Conservation (phyloP, 2,329 filamentous ascomycete genomes). For the Penicillium sp. region DNA sequence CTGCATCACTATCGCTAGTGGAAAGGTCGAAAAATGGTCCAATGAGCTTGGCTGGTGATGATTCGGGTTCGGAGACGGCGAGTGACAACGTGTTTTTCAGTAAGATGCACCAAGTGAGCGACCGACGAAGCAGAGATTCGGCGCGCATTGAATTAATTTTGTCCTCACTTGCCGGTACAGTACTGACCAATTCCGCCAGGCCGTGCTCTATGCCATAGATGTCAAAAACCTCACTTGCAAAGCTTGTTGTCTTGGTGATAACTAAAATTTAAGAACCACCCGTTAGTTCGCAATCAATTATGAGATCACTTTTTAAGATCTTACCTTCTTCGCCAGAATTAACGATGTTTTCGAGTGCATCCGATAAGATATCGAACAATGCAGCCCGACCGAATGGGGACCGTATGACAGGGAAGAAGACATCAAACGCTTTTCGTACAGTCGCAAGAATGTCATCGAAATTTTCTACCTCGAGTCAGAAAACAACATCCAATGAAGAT, state of each 20-base stretch:
- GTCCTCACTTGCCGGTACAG: background rate
- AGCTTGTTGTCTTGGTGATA: constrained; percentile 21
- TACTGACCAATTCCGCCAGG: constrained; percentile 9
- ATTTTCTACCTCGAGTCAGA: constrained; percentile 7
- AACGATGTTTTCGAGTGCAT: constrained; percentile 31
- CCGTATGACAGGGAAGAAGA: constrained; percentile 24
- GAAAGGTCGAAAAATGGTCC: constrained; percentile 25
- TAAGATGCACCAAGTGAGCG: constrained; percentile 28
- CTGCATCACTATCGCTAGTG: constrained; percentile 29
- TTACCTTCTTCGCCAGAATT: constrained; percentile 28
- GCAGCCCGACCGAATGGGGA: constrained; percentile 34
- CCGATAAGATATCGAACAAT: constrained; percentile 36
- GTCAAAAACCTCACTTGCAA: constrained; percentile 19
- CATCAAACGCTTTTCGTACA: constrained; percentile 23
- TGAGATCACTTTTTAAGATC: background rate
- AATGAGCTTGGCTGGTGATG: constrained; percentile 9
- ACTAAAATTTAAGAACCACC: background rate
- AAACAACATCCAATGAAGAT: constrained; percentile 14
- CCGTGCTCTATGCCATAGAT: constrained; percentile 1
- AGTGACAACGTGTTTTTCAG: constrained; percentile 19
- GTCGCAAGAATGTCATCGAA: constrained; percentile 20
- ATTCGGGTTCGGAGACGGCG: background rate
- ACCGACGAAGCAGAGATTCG: constrained; percentile 33
- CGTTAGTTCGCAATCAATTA: background rate
- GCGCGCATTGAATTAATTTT: constrained; percentile 22